Evolutionary conservation across 2,329 filamentous ascomycete species (phyloP).

Genomic region (Mariannaea sp.): DNA sequence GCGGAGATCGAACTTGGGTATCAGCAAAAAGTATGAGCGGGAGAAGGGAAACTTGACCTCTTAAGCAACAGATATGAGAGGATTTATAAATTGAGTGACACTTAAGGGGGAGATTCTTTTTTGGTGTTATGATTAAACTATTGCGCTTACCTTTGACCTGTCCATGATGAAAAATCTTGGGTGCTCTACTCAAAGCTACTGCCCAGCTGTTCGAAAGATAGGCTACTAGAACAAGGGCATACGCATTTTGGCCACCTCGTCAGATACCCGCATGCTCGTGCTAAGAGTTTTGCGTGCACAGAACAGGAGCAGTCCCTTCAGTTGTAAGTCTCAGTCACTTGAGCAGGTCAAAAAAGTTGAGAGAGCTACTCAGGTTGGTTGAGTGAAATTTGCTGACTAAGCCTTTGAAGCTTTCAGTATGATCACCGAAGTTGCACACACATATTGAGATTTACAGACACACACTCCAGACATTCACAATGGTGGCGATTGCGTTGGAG

Average conservation of each 20-base stretch:
- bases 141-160: constrained; percentile 35
- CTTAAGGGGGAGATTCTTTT: background rate
- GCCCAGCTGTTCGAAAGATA: background rate
- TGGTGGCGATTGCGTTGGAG: background rate
- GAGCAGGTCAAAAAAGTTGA: background rate
- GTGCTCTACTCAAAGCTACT: constrained; percentile 6
- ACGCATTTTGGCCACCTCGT: background rate
- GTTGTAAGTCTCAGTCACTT: background rate
- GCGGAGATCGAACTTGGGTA: constrained; percentile 5
- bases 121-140: background rate
- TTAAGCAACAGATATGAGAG: no score
- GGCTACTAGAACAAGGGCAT: background rate
- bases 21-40: no score
- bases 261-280: background rate
- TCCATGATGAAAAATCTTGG: constrained; percentile 29
- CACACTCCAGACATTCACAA: background rate
- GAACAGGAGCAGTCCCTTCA: background rate
- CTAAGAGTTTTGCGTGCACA: background rate
- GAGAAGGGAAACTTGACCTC: no score
- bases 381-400: constrained; percentile 15
- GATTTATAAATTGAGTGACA: no score
- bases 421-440: no score
- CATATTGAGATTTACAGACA: background rate
- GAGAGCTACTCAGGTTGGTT: background rate
- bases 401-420: background rate